Conservation (phyloP, 1,139 yeast species). For the Suzukiozyma palmioleophila region DNA sequence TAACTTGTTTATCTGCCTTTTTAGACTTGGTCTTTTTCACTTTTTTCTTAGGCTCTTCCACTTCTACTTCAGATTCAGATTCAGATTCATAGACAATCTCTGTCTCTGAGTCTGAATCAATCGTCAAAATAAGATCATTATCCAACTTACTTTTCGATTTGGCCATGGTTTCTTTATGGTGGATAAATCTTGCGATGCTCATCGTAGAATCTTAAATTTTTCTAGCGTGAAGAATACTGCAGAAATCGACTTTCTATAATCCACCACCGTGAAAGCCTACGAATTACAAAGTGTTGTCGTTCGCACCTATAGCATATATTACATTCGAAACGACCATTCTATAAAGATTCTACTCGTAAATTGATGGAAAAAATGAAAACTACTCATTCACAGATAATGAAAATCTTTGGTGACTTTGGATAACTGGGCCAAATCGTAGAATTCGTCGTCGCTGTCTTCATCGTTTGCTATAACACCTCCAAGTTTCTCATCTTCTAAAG, state of each 20-base stretch:
- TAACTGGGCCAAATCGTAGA: slow-evolving; percentile 42
- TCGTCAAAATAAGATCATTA: slow-evolving; percentile 29
- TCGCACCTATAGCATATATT: too few relatives aligned
- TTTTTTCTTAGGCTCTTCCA: slow-evolving; percentile 15
- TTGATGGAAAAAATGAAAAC: too few relatives aligned
- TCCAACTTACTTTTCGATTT: slow-evolving; percentile 5
- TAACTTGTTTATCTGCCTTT: slow-evolving; percentile 17
- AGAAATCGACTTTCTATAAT: background rate
- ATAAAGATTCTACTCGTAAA: too few relatives aligned
- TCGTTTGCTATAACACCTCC: slow-evolving; percentile 11
- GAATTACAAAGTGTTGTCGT: too few relatives aligned
- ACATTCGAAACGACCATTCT: too few relatives aligned
- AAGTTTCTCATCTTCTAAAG: slow-evolving; percentile 33
- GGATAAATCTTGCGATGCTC: background rate
- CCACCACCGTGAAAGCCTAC: too few relatives aligned
- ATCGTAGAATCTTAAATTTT: slow-evolving; percentile 1
- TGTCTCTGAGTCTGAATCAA: slow-evolving; percentile 67
- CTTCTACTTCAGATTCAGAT: slow-evolving; percentile 22
- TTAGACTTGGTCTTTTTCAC: slow-evolving; percentile 16
- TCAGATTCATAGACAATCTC: slow-evolving; percentile 37
- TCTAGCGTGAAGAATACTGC: background rate
- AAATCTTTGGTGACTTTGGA: slow-evolving; percentile 35
- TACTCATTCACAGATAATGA: slow-evolving; percentile 28
- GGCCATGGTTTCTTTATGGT: slow-evolving; percentile 3
- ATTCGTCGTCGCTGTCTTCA: slow-evolving; percentile 36